Conservation (phyloP, 257 asterid genomes). For the Nemophila menziesii region DNA sequence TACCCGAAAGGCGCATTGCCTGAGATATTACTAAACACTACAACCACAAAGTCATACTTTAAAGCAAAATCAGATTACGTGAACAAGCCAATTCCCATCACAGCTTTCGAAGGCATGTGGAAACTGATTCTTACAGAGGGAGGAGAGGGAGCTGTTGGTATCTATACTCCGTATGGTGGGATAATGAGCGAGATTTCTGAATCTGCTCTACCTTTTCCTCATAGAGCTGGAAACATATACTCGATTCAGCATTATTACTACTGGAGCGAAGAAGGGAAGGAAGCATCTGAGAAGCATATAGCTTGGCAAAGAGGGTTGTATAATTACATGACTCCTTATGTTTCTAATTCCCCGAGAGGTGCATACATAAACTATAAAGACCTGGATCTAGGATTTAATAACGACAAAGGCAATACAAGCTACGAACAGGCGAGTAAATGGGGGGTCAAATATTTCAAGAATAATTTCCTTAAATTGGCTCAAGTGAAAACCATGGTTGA, state of each 20-base stretch:
- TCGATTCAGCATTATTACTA: not conserved
- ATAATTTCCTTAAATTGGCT: constrained; percentile 5
- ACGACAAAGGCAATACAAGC: constrained; percentile 3
- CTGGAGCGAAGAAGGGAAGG: not conserved
- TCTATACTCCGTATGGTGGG: constrained; percentile 10
- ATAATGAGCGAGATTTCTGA: constrained; percentile 1
- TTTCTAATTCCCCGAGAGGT: constrained; percentile 6
- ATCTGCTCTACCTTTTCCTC: constrained; percentile 10
- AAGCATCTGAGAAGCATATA: not conserved
- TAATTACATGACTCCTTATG: constrained; percentile 3
- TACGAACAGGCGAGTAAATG: constrained; percentile 2
- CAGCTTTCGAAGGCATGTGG: constrained; percentile 28
- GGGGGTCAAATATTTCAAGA: constrained; percentile 8
- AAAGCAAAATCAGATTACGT: constrained; percentile 37
- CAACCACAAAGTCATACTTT: not conserved
- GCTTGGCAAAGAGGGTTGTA: constrained; percentile 7
- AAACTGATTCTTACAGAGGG: constrained; percentile 5
- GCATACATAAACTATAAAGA: constrained; percentile 12
- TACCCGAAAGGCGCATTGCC: not conserved
- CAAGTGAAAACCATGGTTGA: constrained; percentile 6
- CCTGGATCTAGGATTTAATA: constrained; percentile 9
- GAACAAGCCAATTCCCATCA: constrained; percentile 16
- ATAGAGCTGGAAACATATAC: constrained; percentile 8
- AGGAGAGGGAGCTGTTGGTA: not conserved
- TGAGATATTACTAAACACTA: not conserved